phyloP scores from a whole-genome alignment of 75 land plant species.

The Sequoiadendron giganteum region DNA sequence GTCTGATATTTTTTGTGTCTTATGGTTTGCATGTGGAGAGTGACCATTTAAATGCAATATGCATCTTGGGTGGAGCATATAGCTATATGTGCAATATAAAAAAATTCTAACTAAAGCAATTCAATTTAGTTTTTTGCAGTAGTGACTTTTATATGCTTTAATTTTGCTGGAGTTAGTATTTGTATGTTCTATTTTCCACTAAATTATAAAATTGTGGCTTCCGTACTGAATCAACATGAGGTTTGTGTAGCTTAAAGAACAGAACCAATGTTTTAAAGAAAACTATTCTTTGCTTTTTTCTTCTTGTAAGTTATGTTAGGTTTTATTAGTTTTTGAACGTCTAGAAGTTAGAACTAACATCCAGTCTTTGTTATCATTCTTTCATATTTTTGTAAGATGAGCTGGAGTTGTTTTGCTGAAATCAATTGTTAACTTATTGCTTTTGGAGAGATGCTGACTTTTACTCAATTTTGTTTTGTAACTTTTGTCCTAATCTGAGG shows the following conservation, averaged over 20 bases:
- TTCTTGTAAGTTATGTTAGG: neutral
- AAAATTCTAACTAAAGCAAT: neutral
- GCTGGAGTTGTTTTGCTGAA: neutral
- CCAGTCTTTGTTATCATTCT: neutral
- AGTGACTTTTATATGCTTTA: neutral
- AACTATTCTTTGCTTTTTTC: neutral
- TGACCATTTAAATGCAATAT: neutral
- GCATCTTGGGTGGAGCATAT: neutral
- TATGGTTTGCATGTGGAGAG: neutral
- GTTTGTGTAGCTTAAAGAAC: neutral
- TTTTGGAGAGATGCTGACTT: neutral
- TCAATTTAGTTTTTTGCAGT: neutral
- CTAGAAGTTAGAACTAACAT: neutral
- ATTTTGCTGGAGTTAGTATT: neutral
- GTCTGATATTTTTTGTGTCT: neutral
- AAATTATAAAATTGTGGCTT: neutral
- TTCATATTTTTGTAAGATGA: neutral
- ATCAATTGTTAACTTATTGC: neutral
- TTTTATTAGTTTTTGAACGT: neutral
- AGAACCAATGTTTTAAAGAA: neutral
- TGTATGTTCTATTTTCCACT: neutral
- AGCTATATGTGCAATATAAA: neutral
- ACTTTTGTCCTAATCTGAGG: neutral
- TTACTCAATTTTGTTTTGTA: neutral
- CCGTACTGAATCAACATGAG: neutral